Evolutionary conservation across 768 basidiomycete species (phyloP).

Genomic region (Auricularia cornea): DNA sequence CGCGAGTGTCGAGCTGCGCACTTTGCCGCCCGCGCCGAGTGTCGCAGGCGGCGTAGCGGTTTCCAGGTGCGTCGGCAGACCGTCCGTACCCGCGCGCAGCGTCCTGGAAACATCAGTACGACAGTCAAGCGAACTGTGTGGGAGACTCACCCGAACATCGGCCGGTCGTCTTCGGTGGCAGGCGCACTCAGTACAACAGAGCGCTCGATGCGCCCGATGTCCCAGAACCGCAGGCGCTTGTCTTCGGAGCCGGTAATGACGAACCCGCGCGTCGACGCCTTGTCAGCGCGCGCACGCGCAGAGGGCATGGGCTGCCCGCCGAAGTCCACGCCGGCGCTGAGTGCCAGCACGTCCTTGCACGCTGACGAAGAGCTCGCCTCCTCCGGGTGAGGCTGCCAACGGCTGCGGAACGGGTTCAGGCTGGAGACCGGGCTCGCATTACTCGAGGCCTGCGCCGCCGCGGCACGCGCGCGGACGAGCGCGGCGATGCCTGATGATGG

Average conservation of each 20-base stretch:
- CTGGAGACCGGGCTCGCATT: not conserved
- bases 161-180: slow-evolving; percentile 67
- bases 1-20: slow-evolving; percentile 66
- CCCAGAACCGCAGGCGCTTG: slow-evolving; percentile 80
- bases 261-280: slow-evolving; percentile 50
- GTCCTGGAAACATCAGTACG: slow-evolving; percentile 18
- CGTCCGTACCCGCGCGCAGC: slow-evolving; percentile 30
- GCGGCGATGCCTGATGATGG: slow-evolving; percentile 73
- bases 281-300: slow-evolving; percentile 11
- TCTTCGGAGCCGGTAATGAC: slow-evolving; percentile 89
- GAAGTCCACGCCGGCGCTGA: slow-evolving; percentile 69
- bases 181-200: slow-evolving; percentile 74
- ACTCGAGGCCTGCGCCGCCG: not conserved
- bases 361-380: not conserved
- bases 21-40: slow-evolving; percentile 49
- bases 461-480: slow-evolving; percentile 53
- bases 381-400: not conserved
- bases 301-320: slow-evolving; percentile 55
- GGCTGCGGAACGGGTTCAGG: not conserved
- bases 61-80: slow-evolving; percentile 49
- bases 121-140: slow-evolving; percentile 12
- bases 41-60: slow-evolving; percentile 31
- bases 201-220: slow-evolving; percentile 61
- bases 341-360: slow-evolving; percentile 47
- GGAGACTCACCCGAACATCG: slow-evolving; percentile 57